Percentiles rank a stretch among this genome's conserved stretches.
Conservation (phyloP, 192 early-diverging fungal species). For the Umbelopsis sp. region DNA sequence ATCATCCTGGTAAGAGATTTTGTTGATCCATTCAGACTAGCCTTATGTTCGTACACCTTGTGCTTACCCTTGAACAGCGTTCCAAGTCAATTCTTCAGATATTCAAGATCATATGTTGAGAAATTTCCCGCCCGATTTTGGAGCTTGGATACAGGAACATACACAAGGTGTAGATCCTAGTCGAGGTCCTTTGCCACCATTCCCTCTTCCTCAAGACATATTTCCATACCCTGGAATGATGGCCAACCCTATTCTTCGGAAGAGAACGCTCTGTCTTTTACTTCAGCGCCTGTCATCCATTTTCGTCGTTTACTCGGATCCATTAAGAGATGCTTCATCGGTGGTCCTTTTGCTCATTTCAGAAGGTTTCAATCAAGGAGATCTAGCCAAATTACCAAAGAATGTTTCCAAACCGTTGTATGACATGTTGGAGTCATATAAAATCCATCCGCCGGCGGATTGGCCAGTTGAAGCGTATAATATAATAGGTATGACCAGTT, state of each 20-base stretch:
- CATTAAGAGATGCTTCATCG: background rate
- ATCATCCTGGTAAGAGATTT: background rate
- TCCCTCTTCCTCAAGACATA: background rate
- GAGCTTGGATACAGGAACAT: conserved; percentile 1
- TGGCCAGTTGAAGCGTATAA: conserved; percentile 2
- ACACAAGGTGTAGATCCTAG: background rate
- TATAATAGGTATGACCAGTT: background rate
- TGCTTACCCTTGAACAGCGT: too few species aligned
- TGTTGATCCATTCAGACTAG: background rate
- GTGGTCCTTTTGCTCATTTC: background rate
- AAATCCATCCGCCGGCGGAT: background rate
- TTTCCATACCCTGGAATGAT: conserved; percentile 17
- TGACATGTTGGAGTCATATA: conserved; percentile 1
- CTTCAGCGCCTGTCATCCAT: background rate
- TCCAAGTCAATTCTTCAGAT: background rate
- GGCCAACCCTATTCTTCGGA: background rate
- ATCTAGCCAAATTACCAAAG: background rate
- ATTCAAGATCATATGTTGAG: background rate
- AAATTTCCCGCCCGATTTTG: background rate
- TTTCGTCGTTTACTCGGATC: background rate
- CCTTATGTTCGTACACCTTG: too few species aligned
- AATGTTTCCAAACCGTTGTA: conserved; percentile 1
- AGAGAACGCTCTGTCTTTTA: background rate
- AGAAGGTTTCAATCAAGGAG: background rate
- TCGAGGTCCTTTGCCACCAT: background rate